Evolutionary conservation across 1,284 basidiomycete genomes (phyloP), one percentile per base, ranked within the genome.

Genomic region (Papiliotrema nemorosa): DNA sequence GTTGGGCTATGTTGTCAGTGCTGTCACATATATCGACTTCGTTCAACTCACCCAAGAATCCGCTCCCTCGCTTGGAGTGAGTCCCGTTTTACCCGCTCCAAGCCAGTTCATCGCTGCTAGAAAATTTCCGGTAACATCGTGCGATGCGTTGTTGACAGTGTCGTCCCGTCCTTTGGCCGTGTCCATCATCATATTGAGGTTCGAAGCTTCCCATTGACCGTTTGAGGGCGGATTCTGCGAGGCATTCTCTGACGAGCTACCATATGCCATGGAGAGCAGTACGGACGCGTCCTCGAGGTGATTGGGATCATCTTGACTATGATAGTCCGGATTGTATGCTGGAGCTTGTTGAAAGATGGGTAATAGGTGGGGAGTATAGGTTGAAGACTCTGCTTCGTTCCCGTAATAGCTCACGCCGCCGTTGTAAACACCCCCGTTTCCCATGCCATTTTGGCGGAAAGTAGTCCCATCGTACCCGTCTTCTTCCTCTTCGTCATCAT

Each of bases 241-340:
- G n/a, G n/a, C n/a, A n/a, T n/a, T n/a, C n/a, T n/a, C n/a, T n/a
- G 66, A 64, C 2, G 69, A 59, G 16, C 63, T 65, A 13, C 66
- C 63, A 46, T 75, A 75, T 2, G 72, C 74, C 70, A 75, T 74
- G 5, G 69, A 71, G 18, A 75, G 54, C 3, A 75, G 59, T 3
- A 69, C 69, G 14, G 70, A 70, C 2, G 74, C 74, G 45, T 75
- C 70, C 55, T 75, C 74, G 16, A 75, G 62, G 44, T 74, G 68
- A 47, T 70, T 62, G 12, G 64, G 57, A 50, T 70, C 69, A 48
- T 66, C 58, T 26, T 62, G 50, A 54, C 63, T 66, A 53, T 69
- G 64, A 37, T 54, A 64, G 1, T 52, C 31, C 13, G 44, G 41
- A 37, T 56, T 54, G 6, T 56, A 27, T 6, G 37, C 46, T 10